Evolutionary conservation across 768 basidiomycete genomes (phyloP).

Genomic region (Pleurotus tuber-regium): DNA sequence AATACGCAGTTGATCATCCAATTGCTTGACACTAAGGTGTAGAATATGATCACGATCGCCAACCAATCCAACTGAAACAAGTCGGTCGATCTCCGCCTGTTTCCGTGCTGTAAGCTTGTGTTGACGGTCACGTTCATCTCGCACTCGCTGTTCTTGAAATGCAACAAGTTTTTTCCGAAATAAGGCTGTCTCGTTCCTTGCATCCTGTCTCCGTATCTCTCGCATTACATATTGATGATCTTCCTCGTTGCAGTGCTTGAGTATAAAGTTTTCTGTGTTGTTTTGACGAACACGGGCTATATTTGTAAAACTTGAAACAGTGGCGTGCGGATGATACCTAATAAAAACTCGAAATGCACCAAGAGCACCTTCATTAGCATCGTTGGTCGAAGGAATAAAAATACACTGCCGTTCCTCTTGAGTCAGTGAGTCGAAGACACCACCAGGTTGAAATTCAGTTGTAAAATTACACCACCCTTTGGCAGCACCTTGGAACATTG

Average conservation of each 20-base stretch:
- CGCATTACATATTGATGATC: conserved; percentile 15
- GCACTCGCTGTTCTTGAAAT: conserved; percentile 6
- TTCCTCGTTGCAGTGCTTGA: conserved; percentile 11
- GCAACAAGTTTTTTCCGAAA: neutral
- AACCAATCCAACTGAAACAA: conserved; percentile 9
- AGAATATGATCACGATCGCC: conserved; percentile 5
- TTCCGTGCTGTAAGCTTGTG: conserved; percentile 8
- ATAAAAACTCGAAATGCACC: conserved; percentile 19
- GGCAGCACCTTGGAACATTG: neutral
- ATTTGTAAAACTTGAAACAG: conserved; percentile 13
- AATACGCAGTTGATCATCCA: conserved; percentile 14
- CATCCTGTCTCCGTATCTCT: conserved; percentile 9
- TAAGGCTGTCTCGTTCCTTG: conserved; percentile 7
- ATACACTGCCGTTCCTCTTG: conserved; percentile 18
- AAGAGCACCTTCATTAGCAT: conserved; percentile 28
- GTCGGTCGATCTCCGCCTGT: conserved; percentile 7
- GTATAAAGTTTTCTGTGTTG: conserved; percentile 17
- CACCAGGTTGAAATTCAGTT: conserved; percentile 26
- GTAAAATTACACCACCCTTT: conserved; percentile 15
- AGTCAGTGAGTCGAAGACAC: conserved; percentile 22
- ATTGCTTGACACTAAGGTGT: conserved; percentile 8
- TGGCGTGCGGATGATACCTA: conserved; percentile 13
- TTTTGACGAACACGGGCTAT: conserved; percentile 13
- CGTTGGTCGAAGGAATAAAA: conserved; percentile 30
- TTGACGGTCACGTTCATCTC: conserved; percentile 1